Conservation (phyloP, 2,329 filamentous ascomycete genomes). For the Aureobasidium sp. region DNA sequence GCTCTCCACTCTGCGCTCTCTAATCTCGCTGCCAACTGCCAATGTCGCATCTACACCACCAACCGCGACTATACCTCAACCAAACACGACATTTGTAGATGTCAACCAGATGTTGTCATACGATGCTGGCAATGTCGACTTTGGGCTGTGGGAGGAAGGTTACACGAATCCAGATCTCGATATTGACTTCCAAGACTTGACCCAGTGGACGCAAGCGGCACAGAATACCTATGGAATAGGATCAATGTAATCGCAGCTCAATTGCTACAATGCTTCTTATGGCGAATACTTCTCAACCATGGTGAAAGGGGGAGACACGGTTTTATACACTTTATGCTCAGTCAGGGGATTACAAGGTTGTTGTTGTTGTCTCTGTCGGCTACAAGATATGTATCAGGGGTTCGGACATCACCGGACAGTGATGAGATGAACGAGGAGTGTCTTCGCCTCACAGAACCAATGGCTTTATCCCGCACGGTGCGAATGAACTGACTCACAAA, state of each 20-base stretch:
- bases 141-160: conserved; percentile 10
- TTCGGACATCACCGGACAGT: no score
- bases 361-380: no score
- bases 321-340: no score
- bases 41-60: not conserved
- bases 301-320: no score
- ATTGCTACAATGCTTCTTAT: not conserved
- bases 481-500: no score
- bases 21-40: conserved; percentile 14
- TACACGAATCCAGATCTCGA: conserved; percentile 12
- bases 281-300: no score
- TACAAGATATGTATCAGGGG: no score
- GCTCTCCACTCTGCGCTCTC: conserved; percentile 31
- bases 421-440: no score
- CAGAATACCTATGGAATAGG: not conserved
- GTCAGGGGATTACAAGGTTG: no score
- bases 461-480: no score
- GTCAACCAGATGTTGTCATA: not conserved
- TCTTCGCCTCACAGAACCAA: no score
- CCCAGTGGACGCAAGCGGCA: conserved; percentile 13
- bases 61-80: not conserved
- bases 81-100: not conserved
- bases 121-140: not conserved
- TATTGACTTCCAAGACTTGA: conserved; percentile 3
- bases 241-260: not conserved